A percentile compares a stretch with the other conserved stretches of the same genome.
phyloP scores from a whole-genome alignment of 345 rosid genomes.

The Populus ilicifolia region DNA sequence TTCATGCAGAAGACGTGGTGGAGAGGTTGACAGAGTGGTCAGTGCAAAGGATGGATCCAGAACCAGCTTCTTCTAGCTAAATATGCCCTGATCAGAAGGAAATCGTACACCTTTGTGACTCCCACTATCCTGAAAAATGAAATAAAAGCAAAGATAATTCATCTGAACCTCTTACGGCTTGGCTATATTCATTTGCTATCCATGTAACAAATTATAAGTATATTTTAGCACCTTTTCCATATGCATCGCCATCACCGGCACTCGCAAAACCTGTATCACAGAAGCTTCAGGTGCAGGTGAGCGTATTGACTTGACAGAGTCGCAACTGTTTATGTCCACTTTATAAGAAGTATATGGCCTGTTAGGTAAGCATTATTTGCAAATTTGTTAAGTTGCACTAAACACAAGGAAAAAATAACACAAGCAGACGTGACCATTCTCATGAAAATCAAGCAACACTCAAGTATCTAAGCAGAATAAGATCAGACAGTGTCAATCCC shows the following conservation, averaged over 20 bases:
- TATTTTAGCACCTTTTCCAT: conserved; percentile 51
- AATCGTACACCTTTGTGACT: conserved; percentile 67
- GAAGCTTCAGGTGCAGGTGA: conserved; percentile 15
- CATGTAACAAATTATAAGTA: conserved; percentile 1
- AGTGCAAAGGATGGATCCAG: conserved; percentile 64
- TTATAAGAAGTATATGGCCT: not conserved
- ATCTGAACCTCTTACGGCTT: not conserved
- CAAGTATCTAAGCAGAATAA: too few species aligned
- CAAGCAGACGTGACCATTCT: too few species aligned
- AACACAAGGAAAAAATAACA: too few species aligned
- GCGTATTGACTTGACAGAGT: conserved; percentile 2
- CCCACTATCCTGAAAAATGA: conserved; percentile 25
- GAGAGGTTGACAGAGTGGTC: conserved; percentile 23
- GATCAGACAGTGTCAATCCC: too few species aligned
- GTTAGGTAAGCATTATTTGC: not conserved
- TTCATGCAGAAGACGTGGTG: conserved; percentile 28
- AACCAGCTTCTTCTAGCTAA: conserved; percentile 60
- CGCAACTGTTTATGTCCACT: not conserved
- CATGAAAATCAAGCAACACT: too few species aligned
- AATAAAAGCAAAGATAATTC: too few species aligned
- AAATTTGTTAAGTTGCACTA: not conserved
- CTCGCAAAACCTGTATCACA: conserved; percentile 69
- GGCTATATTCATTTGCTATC: not conserved
- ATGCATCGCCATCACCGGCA: conserved; percentile 75
- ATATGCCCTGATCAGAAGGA: conserved; percentile 82